Evolutionary conservation across 768 basidiomycete genomes (phyloP).

Genomic region (Panellus pusillus): DNA sequence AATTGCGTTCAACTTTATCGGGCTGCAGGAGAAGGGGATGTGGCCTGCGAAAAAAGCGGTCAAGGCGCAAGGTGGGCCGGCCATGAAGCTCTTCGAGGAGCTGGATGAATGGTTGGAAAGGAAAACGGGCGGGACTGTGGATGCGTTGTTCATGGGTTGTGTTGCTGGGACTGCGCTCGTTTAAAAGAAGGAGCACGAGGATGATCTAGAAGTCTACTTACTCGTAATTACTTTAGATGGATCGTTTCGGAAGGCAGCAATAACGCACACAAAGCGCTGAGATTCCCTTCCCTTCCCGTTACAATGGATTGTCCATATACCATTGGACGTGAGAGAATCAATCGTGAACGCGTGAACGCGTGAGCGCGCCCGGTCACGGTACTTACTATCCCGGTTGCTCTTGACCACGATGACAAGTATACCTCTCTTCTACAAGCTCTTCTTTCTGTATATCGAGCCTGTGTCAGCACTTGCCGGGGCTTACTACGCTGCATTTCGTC

Average conservation of each 20-base stretch:
- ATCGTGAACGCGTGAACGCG: too few species aligned
- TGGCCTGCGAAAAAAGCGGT: slow-evolving; percentile 71
- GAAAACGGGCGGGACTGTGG: slow-evolving; percentile 63
- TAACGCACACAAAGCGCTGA: too few species aligned
- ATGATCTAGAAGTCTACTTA: too few species aligned
- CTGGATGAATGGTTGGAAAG: slow-evolving; percentile 76
- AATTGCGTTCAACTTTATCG: slow-evolving; percentile 72
- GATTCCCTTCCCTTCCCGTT: too few species aligned
- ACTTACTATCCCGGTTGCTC: too few species aligned
- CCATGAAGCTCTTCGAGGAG: slow-evolving; percentile 72
- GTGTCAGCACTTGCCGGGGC: slow-evolving; percentile 49
- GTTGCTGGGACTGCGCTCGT: slow-evolving; percentile 60
- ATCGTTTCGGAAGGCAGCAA: too few species aligned
- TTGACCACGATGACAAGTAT: slow-evolving; percentile 7
- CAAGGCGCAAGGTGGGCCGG: slow-evolving; percentile 50
- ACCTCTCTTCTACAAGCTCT: slow-evolving; percentile 38
- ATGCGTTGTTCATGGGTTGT: slow-evolving; percentile 67
- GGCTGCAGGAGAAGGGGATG: slow-evolving; percentile 80
- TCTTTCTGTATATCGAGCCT: slow-evolving; percentile 56
- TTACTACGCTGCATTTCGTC: slow-evolving; percentile 45
- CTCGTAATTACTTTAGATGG: too few species aligned
- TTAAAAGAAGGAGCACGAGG: slow-evolving; percentile 16
- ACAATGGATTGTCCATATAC: too few species aligned
- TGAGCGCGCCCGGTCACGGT: too few species aligned
- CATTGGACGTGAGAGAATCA: too few species aligned